These are phyloP conservation scores for Mortierella polycephala DNA, from an alignment of 371 early-diverging fungal species.

Conservation along the genomic window DNA sequence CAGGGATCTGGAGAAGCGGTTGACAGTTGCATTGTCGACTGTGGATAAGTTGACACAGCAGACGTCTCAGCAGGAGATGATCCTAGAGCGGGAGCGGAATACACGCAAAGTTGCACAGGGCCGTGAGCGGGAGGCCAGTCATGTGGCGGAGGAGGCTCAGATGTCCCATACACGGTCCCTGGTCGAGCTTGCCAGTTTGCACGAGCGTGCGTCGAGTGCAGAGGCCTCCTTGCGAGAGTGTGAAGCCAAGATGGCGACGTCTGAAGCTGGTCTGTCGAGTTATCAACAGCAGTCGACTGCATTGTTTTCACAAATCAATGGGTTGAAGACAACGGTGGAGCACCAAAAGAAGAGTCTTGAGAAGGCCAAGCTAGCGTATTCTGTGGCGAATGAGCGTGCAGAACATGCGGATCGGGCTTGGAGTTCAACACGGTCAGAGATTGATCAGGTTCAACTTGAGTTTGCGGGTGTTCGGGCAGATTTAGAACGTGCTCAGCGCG, in stretches of 20 bases:
- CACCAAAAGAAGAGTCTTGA: conserved; percentile 56
- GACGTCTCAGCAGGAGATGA: conserved; percentile 56
- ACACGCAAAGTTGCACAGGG: conserved; percentile 59
- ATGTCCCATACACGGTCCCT: conserved; percentile 61
- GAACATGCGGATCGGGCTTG: conserved; percentile 54
- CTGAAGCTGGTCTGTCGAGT: conserved; percentile 49
- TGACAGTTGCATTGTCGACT: conserved; percentile 57
- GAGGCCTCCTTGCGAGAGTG: conserved; percentile 60
- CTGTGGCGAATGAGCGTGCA: conserved; percentile 54
- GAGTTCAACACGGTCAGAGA: conserved; percentile 52
- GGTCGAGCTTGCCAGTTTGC: conserved; percentile 59
- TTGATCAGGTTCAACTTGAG: conserved; percentile 38
- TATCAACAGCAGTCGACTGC: conserved; percentile 42
- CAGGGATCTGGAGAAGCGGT: conserved; percentile 61
- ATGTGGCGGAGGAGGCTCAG: conserved; percentile 62
- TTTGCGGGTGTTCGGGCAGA: conserved; percentile 40
- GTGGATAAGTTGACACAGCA: conserved; percentile 56
- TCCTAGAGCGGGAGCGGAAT: conserved; percentile 58
- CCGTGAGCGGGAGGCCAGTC: conserved; percentile 57
- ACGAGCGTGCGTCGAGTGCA: conserved; percentile 60
- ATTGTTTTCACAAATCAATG: conserved; percentile 41
- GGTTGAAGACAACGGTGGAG: conserved; percentile 50
- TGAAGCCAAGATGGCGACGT: conserved; percentile 52
- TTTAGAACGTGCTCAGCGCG: conserved; percentile 45
- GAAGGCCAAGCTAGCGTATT: conserved; percentile 52